Evolutionary conservation across 129 eudicot species (phyloP), one percentile per base, ranked within the genome.

Genomic region (Smallanthus sonchifolius): DNA sequence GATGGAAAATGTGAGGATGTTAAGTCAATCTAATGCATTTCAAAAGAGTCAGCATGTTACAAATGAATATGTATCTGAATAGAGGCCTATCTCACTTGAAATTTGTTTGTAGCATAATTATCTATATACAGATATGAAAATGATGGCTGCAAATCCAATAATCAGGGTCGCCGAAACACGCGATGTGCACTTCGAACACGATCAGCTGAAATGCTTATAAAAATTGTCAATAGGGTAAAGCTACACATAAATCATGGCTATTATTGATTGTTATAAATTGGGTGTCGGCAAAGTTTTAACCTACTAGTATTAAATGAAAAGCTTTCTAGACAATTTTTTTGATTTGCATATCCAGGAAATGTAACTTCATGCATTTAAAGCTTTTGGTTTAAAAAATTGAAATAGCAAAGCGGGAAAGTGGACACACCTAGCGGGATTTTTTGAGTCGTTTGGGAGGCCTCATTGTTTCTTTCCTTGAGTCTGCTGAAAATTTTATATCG

Each of bases 391-490:
- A 5, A 8, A 38, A 56, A 48, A 48, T 44, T 19, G 51, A 62
- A 78, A 61, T 11, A 51, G n/a, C 9, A 20, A 32, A 37, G 14
- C 38, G 11, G 70, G 43, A 38, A 78, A 2, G 32, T 49, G 7
- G 47, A 72, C 83, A 24, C 15, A 81, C 60, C 80, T 85, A 86
- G 68, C 86, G 82, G 24, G 82, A n/a, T 74, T 84, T 87, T 70
- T 84, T 87, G 13, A 54, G 60, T 28, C 88, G 81, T 59, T 84
- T 84, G n/a, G 84, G 74, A 13, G 85, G 86, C 74, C 86, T 83
- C 78, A 52, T 73, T 35, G 81, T 65, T 63, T 84, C 88, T 71
- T 81, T 87, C 80, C 88, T 87, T 7, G 80, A 47, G 65, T 84
- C 88, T 17, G 84, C 79, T 16, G 80, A 65, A 75, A 73, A 70